These are phyloP conservation scores for Spinellus fusiger DNA, from an alignment of 192 early-diverging fungal species.

Conservation along the genomic window DNA sequence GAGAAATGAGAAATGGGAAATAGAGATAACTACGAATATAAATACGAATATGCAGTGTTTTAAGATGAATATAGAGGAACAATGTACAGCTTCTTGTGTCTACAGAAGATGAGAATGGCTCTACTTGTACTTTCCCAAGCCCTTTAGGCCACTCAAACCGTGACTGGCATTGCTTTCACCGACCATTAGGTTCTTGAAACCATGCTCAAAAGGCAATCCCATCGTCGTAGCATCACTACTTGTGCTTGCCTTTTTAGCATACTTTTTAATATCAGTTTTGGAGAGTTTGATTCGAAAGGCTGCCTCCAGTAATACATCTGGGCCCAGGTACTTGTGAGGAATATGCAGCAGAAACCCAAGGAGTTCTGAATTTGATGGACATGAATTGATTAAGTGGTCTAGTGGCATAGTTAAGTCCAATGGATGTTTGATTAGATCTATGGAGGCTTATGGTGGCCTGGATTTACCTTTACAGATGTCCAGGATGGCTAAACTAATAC, in stretches of 20 bases:
- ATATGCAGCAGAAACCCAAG: conserved; percentile 76
- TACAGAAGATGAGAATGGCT: no score
- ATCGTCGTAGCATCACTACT: conserved; percentile 8
- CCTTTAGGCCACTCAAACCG: not conserved
- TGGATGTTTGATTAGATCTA: not conserved
- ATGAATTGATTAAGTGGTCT: conserved; percentile 64
- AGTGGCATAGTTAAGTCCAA: not conserved
- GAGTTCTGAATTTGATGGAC: conserved; percentile 70
- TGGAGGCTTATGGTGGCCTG: no score
- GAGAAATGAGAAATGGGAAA: no score
- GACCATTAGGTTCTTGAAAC: conserved; percentile 26
- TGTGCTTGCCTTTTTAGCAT: conserved; percentile 30
- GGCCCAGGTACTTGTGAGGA: conserved; percentile 55
- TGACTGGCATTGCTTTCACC: conserved; percentile 7
- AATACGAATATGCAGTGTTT: no score
- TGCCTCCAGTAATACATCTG: conserved; percentile 61
- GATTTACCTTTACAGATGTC: conserved; percentile 37
- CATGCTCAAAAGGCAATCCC: conserved; percentile 27
- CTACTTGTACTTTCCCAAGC: not conserved
- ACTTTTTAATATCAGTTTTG: conserved; percentile 43
- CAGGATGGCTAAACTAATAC: conserved; percentile 75
- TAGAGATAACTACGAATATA: no score
- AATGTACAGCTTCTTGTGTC: no score
- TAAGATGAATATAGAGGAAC: no score
- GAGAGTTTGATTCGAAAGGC: conserved; percentile 67